Evolutionary conservation across 75 land plant species (phyloP), one percentile per base, ranked within the genome.

Genomic region (Sequoia sempervirens): DNA sequence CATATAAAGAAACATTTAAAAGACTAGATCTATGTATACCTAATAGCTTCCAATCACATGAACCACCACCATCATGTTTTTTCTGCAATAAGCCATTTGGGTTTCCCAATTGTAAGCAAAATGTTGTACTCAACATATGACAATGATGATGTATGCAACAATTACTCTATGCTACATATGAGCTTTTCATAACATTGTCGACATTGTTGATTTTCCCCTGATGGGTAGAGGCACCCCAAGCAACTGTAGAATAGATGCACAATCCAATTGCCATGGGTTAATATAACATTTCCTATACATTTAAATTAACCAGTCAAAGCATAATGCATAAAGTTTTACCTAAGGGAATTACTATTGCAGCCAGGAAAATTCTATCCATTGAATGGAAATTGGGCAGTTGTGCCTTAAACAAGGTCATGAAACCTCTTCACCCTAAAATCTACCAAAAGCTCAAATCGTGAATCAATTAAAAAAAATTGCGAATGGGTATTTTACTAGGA

Each of bases 1-100:
- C 1, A 1, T 3, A n/a, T 17, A 18, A 36, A 81, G 12, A n/a
- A n/a, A 14, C 75, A 53, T 64, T 1, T 66, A 43, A 34, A 54
- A 75, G 53, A 52, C 2, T 3, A 23, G 36, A 36, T 34, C 2
- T 66, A 40, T 38, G 10, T 72, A 10, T 32, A 89, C 89, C 91
- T 93, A 93, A 80, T 89, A 93, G 86, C 94, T 93, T n/a, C 94
- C 94, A 45, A 91, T 89, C 56, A 92, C 94, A 86, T 92, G 94
- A 52, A 92, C 46, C 14, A 92, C 91, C 43, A 93, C 93, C 88
- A 93, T 86, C 75, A 93, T 72, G 58, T 89, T 91, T 8, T 93
- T 7, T 38, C 34, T 8, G 93, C 94, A 72, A 93, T 89, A 56
- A 93, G 84, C 94, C 94, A 93, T 2, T 9, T 2, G 4, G 94